These are phyloP conservation scores for Penicillium sp. DNA, from an alignment of 2,329 filamentous ascomycete species.

Conservation along the genomic window DNA sequence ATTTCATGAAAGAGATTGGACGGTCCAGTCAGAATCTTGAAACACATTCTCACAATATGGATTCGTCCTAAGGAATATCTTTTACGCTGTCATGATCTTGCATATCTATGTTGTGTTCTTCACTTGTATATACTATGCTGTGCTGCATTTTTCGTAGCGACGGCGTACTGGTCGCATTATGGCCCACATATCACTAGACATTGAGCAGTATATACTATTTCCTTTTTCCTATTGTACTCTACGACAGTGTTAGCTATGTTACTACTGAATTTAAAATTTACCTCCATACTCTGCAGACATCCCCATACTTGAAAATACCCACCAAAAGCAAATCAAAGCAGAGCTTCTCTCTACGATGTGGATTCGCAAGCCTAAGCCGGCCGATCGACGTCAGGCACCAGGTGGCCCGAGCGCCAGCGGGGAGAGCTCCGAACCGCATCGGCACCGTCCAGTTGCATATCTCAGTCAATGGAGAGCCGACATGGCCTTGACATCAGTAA, in stretches of 20 bases:
- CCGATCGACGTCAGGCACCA: slow-evolving; percentile 12
- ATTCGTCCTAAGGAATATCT: slow-evolving; percentile 10
- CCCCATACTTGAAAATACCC: not conserved
- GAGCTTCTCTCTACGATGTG: not conserved
- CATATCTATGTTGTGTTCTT: not conserved
- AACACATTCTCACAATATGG: slow-evolving; percentile 15
- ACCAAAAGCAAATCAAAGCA: not conserved
- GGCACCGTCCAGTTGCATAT: slow-evolving; percentile 17
- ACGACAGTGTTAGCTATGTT: no score
- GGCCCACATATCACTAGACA: no score
- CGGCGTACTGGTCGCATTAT: not conserved
- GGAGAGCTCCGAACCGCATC: slow-evolving; percentile 22
- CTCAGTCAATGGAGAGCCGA: slow-evolving; percentile 36
- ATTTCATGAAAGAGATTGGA: slow-evolving; percentile 39
- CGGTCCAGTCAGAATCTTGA: slow-evolving; percentile 13
- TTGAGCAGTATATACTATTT: no score
- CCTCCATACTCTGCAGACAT: not conserved
- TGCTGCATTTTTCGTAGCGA: not conserved
- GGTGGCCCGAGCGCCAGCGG: slow-evolving; percentile 22
- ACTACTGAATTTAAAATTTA: no score
- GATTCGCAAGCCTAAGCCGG: not conserved
- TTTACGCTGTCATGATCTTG: not conserved
- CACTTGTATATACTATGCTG: not conserved
- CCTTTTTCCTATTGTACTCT: no score
- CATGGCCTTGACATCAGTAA: slow-evolving; percentile 50